These are phyloP conservation scores for Zygosaccharomyces pseudobailii DNA, from an alignment of 1,139 yeast species.

Conservation along the genomic window DNA sequence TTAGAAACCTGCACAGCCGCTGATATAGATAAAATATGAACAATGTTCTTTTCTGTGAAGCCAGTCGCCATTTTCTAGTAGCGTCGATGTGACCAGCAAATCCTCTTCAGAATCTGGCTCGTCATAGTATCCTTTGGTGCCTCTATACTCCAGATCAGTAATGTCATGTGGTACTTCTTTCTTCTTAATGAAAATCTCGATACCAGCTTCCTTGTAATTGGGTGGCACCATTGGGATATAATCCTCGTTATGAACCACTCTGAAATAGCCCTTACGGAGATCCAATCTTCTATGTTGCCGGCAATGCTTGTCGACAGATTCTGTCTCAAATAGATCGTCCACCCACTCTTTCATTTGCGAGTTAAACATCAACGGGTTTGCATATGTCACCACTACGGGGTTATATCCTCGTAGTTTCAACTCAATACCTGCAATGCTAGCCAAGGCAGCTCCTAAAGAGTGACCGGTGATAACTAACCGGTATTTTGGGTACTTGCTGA, in stretches of 20 bases:
- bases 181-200: conserved; percentile 45
- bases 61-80: conserved; percentile 2
- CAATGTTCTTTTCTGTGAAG: conserved; percentile 13
- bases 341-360: conserved; percentile 45
- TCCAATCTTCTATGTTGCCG: conserved; percentile 14
- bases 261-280: conserved; percentile 35
- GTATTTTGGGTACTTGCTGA: conserved; percentile 43
- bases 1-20: conserved; percentile 26
- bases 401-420: conserved; percentile 46
- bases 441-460: conserved; percentile 70
- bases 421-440: conserved; percentile 57
- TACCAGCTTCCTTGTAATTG: conserved; percentile 45
- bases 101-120: conserved; percentile 4
- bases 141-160: conserved; percentile 36
- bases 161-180: conserved; percentile 44
- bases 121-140: conserved; percentile 14
- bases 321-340: conserved; percentile 45
- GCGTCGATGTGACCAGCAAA: conserved; percentile 1
- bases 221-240: conserved; percentile 58
- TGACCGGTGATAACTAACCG: conserved; percentile 57
- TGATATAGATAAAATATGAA: conserved; percentile 16
- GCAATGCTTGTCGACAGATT: conserved; percentile 24
- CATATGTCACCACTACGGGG: conserved; percentile 54
- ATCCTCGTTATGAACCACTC: conserved; percentile 56
- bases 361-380: conserved; percentile 62